phyloP scores from a whole-genome alignment of 352 stramenopile genomes.

The Globisporangium cylindrosporum region DNA sequence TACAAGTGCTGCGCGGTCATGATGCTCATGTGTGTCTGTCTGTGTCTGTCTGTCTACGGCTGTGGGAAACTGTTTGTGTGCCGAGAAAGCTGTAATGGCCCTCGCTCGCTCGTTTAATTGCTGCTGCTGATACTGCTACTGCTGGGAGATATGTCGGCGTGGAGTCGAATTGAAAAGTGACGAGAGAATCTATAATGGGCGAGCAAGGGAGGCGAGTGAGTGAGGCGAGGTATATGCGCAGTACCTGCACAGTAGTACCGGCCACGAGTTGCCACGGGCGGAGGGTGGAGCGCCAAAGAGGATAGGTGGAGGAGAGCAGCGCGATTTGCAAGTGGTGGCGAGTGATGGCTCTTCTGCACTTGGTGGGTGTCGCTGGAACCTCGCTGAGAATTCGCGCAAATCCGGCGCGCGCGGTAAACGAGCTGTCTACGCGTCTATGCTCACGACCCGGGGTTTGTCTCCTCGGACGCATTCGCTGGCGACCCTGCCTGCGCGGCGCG shows the following conservation, averaged over 20 bases:
- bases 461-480: not conserved
- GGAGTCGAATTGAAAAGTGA: conserved; percentile 1
- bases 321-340: not conserved
- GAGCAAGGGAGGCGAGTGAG: not conserved
- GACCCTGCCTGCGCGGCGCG: not conserved
- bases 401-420: not conserved
- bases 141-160: not conserved
- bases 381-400: not conserved
- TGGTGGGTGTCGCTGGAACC: not conserved
- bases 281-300: not conserved
- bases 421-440: not conserved
- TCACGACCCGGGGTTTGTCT: not conserved
- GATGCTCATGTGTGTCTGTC: not conserved
- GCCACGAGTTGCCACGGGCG: too few relatives aligned
- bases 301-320: not conserved
- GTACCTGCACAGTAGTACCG: too few relatives aligned
- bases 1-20: not conserved
- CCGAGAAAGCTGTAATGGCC: not conserved
- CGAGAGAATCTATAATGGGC: not conserved
- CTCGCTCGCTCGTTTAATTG: not conserved
- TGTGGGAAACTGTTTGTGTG: not conserved
- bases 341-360: not conserved
- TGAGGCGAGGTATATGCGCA: too few relatives aligned
- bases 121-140: too few relatives aligned
- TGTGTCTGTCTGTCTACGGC: not conserved